A percentile compares a stretch with the other conserved stretches of the same genome.
Conservation (phyloP, 441 rosid species). For the Macaranga tanarius region DNA sequence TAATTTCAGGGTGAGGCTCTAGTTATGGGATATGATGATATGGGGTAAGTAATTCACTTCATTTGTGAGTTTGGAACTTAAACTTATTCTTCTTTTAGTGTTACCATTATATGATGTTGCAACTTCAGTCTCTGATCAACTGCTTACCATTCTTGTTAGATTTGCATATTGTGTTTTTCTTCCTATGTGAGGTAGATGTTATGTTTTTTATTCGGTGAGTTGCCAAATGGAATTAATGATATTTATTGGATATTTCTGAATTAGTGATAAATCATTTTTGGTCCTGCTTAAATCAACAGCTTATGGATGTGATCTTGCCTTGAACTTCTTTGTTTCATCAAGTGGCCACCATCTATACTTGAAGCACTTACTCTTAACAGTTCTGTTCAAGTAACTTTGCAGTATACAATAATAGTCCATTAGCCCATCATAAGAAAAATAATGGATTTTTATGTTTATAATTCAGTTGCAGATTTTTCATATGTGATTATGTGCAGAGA, state of each 20-base stretch:
- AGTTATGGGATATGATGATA: slow-evolving; percentile 98
- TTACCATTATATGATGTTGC: neutral
- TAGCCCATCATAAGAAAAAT: neutral
- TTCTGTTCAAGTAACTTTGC: neutral
- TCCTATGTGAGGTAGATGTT: neutral
- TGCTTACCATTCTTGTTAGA: neutral
- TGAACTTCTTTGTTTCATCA: neutral
- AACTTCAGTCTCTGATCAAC: neutral
- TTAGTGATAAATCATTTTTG: neutral
- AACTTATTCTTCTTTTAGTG: slow-evolving; percentile 5
- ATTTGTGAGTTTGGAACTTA: slow-evolving; percentile 9
- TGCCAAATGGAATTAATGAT: neutral
- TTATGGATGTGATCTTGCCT: neutral
- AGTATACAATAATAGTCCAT: neutral
- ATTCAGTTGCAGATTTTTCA: neutral
- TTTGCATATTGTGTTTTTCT: neutral
- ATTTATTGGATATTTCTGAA: neutral
- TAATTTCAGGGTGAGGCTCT: slow-evolving; percentile 92
- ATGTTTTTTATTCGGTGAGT: neutral
- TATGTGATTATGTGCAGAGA: neutral
- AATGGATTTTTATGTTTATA: neutral
- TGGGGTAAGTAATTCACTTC: slow-evolving; percentile 70
- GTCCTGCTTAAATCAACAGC: neutral
- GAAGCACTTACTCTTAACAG: neutral
- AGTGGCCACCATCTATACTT: neutral